Base-by-base conservation (phyloP, 495 filamentous ascomycete species). In the Daldinia caldariorum region DNA sequence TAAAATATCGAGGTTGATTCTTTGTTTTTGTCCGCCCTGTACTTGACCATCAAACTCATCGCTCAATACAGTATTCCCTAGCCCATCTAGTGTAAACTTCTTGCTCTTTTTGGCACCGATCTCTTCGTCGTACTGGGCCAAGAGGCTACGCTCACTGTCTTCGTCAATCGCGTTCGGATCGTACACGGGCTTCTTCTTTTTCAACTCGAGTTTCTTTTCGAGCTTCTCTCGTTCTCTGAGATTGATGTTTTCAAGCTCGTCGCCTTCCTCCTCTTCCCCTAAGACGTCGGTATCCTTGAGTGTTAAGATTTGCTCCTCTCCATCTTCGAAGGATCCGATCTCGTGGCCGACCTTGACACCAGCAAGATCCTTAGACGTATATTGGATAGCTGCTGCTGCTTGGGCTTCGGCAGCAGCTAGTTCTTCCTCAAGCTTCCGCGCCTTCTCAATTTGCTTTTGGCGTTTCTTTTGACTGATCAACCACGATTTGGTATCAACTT, bases 71-170 rank as follows among this genome's bases (percentile, higher is more conserved):
- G 87, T 88, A 39, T 86, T 89, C 20, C 92, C 93, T 61, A 87
- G 82, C 1, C 88, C 89, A 77, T 93, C 93, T 34, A 99, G 81
- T 0, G 91, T 96, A 74, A 99, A 98, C 14, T 84, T 83, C 79
- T 97, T 97, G 55, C 87, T 86, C 80, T 94, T 95, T 81, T 97
- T 97, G 60, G 93, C 94, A 43, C 92, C 87, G 53, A 97, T 97
- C 73, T 96, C 94, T 74, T 97, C 94, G 70, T 98, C 95, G 75
- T 99, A 99, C 63, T 99, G 93, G 22, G 88, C 85, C 50, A 99
- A 81, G 31, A 99, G 85, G 3, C 81, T 82, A 54, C 83, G 85
- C 61, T 88, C 82, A 56, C 88, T 90, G 58, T 85, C 86, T 65
- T 90, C 91, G 61, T 88, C 88, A 14, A 88, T 83, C 50, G 90